Base-by-base conservation (phyloP, 202 grass and related monocot genomes). In the Elaeis oleifera region DNA sequence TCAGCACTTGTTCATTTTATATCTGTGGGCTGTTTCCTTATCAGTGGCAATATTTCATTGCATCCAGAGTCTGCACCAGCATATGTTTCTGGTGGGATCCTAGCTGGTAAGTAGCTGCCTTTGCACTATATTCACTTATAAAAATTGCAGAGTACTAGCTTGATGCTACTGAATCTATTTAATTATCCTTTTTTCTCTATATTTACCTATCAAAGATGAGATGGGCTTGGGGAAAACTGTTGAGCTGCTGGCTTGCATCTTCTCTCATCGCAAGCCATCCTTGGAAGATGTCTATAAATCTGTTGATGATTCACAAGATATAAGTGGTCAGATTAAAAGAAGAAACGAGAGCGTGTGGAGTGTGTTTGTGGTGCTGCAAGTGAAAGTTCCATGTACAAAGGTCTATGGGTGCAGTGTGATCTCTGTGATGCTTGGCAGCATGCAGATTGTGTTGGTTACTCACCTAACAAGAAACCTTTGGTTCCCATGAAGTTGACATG, bases 211-310 rank as follows among this genome's bases (percentile, higher is more conserved):
- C 75, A 59, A 77, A 96, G 91, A 96, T 83, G 91, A 96, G 82
- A 96, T 96, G 91, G 91, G 91, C n/a, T 77, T 96, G 65, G 91
- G 91, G 49, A 96, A 91, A 75, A 96, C 91, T 31, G 87, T 96
- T 0, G 91, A 91, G 71, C 76, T 96, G 61, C 78, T 96, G 68
- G 91, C 91, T 60, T 96, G 91, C 71, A 91, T 91, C 68, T 90
- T 91, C 76, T 71, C 79, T 26, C 84, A 96, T 78, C 81, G 71
- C 16, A 85, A 78, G 36, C 77, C 81, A 74, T 58, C 50, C 64
- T 55, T 71, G 27, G 24, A 28, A 26, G 72, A 58, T n/a, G 58
- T 31, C 53, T 84, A 71, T 64, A 2, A 75, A 16, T 72, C 56
- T 54, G 53, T 56, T 53, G 76, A 58, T 68, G 18, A 56, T 15